Conservation (phyloP, 2,329 filamentous ascomycete genomes). For the Xylaria sp. region DNA sequence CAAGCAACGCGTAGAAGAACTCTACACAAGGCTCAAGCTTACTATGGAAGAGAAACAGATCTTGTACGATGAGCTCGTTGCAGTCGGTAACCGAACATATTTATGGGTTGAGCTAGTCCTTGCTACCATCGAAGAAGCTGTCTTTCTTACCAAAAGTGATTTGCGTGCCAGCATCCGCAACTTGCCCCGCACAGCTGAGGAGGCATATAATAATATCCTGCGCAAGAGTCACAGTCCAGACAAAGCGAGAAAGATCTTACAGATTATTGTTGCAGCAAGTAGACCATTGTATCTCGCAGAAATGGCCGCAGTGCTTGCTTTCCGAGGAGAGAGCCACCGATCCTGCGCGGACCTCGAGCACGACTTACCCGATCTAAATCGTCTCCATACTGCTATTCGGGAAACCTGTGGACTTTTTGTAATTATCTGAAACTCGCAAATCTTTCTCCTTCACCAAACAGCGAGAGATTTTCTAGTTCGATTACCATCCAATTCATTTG, state of each 20-base stretch:
- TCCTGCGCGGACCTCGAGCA: background rate
- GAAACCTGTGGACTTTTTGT: conserved; percentile 54
- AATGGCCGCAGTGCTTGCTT: conserved; percentile 8
- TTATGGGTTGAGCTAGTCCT: no score
- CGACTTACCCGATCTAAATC: conserved; percentile 14
- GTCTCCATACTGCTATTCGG: conserved; percentile 41
- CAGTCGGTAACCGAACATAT: no score
- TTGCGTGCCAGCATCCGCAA: background rate
- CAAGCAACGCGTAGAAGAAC: no score
- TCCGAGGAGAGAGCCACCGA: background rate
- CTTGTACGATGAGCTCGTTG: no score
- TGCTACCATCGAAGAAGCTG: background rate
- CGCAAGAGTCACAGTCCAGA: background rate
- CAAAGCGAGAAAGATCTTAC: conserved; percentile 9
- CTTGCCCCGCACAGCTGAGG: conserved; percentile 11
- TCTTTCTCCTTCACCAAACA: conserved; percentile 56
- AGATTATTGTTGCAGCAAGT: conserved; percentile 19
- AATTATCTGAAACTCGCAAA: conserved; percentile 46
- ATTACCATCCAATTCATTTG: no score
- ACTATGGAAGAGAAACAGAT: no score
- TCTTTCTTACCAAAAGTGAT: background rate
- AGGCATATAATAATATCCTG: conserved; percentile 24
- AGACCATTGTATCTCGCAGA: conserved; percentile 12
- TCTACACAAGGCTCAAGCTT: no score
- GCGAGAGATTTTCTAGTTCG: conserved; percentile 53